Evolutionary conservation across 192 early-diverging fungal species (phyloP).

Genomic region (Mortierella alpina): DNA sequence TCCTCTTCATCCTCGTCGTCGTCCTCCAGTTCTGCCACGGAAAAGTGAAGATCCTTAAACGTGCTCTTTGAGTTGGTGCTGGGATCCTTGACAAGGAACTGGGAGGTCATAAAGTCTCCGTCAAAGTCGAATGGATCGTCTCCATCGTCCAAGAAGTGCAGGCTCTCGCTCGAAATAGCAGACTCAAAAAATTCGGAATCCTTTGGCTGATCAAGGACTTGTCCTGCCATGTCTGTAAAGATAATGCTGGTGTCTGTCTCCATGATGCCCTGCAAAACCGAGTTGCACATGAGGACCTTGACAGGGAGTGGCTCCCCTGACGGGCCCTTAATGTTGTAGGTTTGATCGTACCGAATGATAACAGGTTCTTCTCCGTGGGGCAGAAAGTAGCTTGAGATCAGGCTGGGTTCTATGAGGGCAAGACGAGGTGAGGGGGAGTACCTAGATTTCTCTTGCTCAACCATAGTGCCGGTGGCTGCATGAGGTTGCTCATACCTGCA

Average conservation of each 20-base stretch:
- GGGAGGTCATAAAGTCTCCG: slow-evolving; percentile 40
- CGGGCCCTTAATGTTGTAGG: slow-evolving; percentile 46
- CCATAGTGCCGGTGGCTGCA: background rate
- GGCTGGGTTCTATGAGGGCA: slow-evolving; percentile 30
- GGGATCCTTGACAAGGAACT: slow-evolving; percentile 36
- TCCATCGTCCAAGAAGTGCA: slow-evolving; percentile 36
- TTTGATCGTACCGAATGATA: slow-evolving; percentile 53
- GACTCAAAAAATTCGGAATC: slow-evolving; percentile 32
- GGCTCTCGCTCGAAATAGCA: slow-evolving; percentile 26
- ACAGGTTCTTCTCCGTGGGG: slow-evolving; percentile 32
- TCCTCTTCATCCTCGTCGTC: slow-evolving; percentile 49
- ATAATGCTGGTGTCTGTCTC: slow-evolving; percentile 64
- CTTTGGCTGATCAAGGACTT: slow-evolving; percentile 18
- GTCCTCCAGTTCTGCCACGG: slow-evolving; percentile 45
- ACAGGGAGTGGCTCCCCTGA: slow-evolving; percentile 29
- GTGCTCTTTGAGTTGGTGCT: slow-evolving; percentile 25
- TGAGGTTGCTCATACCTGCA: slow-evolving; percentile 5
- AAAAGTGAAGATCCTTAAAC: slow-evolving; percentile 52
- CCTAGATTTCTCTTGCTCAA: background rate
- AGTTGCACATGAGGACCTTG: slow-evolving; percentile 69
- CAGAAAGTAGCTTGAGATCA: slow-evolving; percentile 37
- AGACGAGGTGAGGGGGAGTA: background rate
- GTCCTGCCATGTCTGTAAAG: slow-evolving; percentile 59
- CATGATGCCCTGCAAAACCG: slow-evolving; percentile 75
- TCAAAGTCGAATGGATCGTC: slow-evolving; percentile 41